A percentile compares a stretch with the other conserved stretches of the same genome.
Conservation (phyloP, 1,284 basidiomycete genomes). For the Lignosus rhinocerotis region DNA sequence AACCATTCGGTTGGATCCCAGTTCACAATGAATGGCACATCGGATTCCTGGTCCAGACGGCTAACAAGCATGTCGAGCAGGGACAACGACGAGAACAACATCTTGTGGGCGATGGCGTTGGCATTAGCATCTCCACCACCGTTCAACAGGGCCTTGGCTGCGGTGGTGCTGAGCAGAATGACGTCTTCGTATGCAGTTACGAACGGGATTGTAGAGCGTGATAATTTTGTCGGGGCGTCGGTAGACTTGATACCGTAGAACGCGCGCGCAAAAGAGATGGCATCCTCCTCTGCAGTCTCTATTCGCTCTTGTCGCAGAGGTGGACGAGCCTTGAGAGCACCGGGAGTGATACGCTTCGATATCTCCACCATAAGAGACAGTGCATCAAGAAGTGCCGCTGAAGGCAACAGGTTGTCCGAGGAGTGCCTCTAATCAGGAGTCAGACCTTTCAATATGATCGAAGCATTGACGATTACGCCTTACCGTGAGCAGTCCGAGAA, state of each 20-base stretch:
- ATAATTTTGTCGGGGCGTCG: slow-evolving; percentile 12
- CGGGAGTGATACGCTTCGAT: slow-evolving; percentile 51
- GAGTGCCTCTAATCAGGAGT: neutral
- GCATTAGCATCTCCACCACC: slow-evolving; percentile 28
- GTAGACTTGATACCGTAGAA: slow-evolving; percentile 54
- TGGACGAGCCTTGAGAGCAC: slow-evolving; percentile 52
- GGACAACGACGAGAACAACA: slow-evolving; percentile 48
- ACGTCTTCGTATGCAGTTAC: slow-evolving; percentile 57
- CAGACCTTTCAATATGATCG: no score
- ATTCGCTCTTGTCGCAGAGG: slow-evolving; percentile 38
- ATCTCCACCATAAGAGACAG: slow-evolving; percentile 56
- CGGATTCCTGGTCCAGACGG: slow-evolving; percentile 38
- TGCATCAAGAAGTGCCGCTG: slow-evolving; percentile 42
- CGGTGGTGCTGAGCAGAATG: slow-evolving; percentile 45
- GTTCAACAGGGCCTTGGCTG: slow-evolving; percentile 39
- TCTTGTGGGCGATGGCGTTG: slow-evolving; percentile 40
- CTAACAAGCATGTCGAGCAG: slow-evolving; percentile 52
- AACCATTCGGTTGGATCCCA: slow-evolving; percentile 67
- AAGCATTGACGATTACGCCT: slow-evolving; percentile 16
- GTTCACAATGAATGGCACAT: slow-evolving; percentile 35
- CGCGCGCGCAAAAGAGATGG: slow-evolving; percentile 51
- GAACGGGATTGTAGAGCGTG: slow-evolving; percentile 50
- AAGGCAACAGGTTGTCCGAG: slow-evolving; percentile 23
- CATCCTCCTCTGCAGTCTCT: slow-evolving; percentile 37
- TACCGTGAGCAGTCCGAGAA: slow-evolving; percentile 66